phyloP scores from a whole-genome alignment of 345 rosid genomes.

The Boechera stricta region DNA sequence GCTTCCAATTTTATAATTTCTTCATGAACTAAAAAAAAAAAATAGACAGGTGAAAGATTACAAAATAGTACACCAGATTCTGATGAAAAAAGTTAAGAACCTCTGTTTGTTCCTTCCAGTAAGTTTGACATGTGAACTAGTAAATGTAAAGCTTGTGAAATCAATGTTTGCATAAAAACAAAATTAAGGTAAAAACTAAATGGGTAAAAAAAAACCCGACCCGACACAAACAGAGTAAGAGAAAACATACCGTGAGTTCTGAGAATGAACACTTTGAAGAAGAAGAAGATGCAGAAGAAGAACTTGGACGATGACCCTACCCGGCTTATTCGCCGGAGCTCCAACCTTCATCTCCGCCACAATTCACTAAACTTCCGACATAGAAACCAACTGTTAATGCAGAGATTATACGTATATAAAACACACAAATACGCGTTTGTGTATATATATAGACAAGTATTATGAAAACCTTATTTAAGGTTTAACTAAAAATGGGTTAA shows the following conservation, averaged over 20 bases:
- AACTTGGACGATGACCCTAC: conserved; percentile 26
- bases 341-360: conserved; percentile 35
- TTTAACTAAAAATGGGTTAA: neutral
- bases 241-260: conserved; percentile 39
- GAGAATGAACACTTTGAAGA: conserved; percentile 42
- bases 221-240: conserved; percentile 37
- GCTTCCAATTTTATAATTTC: neutral
- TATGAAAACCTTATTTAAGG: neutral
- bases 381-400: conserved; percentile 5
- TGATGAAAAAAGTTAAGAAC: conserved; percentile 34
- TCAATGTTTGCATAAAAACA: neutral
- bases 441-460: conserved; percentile 18
- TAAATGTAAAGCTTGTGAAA: conserved; percentile 12
- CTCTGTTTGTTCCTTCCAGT: conserved; percentile 21
- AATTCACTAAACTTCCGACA: conserved; percentile 37
- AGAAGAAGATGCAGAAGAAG: conserved; percentile 32
- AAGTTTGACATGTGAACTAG: conserved; percentile 46
- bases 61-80: conserved; percentile 31
- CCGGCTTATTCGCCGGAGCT: conserved; percentile 32
- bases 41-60: neutral
- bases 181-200: neutral
- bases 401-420: neutral
- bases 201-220: conserved; percentile 10
- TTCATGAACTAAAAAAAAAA: neutral
- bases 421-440: conserved; percentile 4